Evolutionary conservation across 140 eudicot species (phyloP).

Genomic region (Flaveria floridana): DNA sequence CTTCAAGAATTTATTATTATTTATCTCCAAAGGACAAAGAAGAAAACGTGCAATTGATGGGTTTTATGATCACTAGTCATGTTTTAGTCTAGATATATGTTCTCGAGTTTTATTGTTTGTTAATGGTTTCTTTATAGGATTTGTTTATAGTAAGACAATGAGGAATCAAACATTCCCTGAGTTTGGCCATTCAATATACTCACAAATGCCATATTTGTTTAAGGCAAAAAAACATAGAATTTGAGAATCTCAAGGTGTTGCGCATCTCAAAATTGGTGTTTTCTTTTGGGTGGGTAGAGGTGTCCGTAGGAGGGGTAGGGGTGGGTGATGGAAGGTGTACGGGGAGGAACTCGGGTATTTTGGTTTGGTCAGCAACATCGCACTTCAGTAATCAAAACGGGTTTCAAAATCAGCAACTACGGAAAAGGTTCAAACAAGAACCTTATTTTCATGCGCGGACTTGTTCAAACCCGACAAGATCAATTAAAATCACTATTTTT

Average conservation of each 20-base stretch:
- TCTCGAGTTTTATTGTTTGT: conserved; percentile 35
- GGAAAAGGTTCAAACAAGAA: too few species aligned
- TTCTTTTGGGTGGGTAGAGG: neutral
- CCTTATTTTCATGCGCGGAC: too few species aligned
- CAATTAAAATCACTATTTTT: too few species aligned
- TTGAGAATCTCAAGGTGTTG: conserved; percentile 53
- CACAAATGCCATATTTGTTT: conserved; percentile 46
- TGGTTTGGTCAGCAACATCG: too few species aligned
- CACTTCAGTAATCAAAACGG: too few species aligned
- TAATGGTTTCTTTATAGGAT: neutral
- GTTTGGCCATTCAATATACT: conserved; percentile 65
- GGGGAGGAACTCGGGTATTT: too few species aligned
- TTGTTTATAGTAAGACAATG: conserved; percentile 29
- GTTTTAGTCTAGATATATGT: conserved; percentile 49
- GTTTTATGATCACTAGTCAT: conserved; percentile 44
- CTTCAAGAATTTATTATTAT: conserved; percentile 5
- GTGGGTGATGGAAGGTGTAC: neutral
- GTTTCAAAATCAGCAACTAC: too few species aligned
- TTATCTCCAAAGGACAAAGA: conserved; percentile 33
- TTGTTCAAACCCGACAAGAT: too few species aligned
- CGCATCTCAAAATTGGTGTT: conserved; percentile 48
- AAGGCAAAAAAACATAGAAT: conserved; percentile 37
- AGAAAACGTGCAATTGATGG: conserved; percentile 35
- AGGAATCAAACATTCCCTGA: conserved; percentile 90
- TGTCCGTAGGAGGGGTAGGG: neutral